Percentiles rank a stretch among this genome's conserved stretches.
Evolutionary conservation across 2,329 filamentous ascomycete species (phyloP).

Genomic region (Fusarium subtropicale): DNA sequence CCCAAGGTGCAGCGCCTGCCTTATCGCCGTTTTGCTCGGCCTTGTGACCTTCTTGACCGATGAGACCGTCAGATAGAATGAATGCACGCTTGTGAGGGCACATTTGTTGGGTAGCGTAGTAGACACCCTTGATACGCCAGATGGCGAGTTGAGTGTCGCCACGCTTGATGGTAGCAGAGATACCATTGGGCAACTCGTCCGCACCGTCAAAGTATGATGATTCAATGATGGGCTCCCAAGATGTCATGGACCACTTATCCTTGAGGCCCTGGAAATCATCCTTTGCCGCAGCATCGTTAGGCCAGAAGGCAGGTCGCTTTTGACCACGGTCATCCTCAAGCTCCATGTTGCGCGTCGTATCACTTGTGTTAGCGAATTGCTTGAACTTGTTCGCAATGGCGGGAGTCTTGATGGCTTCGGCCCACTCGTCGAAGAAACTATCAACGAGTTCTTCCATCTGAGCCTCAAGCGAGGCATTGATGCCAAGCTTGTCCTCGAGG

Average conservation of each 20-base stretch:
- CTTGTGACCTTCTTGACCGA: conserved; percentile 70
- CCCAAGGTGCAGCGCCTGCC: conserved; percentile 68
- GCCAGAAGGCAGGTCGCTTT: conserved; percentile 80
- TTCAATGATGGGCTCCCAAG: conserved; percentile 85
- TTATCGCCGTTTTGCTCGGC: conserved; percentile 42
- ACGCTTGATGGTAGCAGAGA: conserved; percentile 82
- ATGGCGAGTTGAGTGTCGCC: conserved; percentile 90
- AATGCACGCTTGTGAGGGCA: conserved; percentile 93
- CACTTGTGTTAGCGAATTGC: conserved; percentile 86
- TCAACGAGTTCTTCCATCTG: conserved; percentile 90
- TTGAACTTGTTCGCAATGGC: conserved; percentile 75
- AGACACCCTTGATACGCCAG: conserved; percentile 83
- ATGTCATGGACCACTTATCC: conserved; percentile 69
- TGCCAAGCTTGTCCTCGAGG: conserved; percentile 86
- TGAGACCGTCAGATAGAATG: conserved; percentile 85
- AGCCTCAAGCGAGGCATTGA: conserved; percentile 83
- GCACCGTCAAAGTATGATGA: conserved; percentile 74
- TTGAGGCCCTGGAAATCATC: conserved; percentile 77
- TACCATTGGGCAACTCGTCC: conserved; percentile 74
- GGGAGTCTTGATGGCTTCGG: conserved; percentile 79
- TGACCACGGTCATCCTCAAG: conserved; percentile 78
- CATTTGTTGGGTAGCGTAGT: conserved; percentile 93
- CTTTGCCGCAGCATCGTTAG: conserved; percentile 70
- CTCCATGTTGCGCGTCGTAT: conserved; percentile 77
- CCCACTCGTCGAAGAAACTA: conserved; percentile 92